These are phyloP conservation scores for Raffaelea deltoideospora DNA, from an alignment of 2,329 filamentous ascomycete species.

Conservation along the genomic window DNA sequence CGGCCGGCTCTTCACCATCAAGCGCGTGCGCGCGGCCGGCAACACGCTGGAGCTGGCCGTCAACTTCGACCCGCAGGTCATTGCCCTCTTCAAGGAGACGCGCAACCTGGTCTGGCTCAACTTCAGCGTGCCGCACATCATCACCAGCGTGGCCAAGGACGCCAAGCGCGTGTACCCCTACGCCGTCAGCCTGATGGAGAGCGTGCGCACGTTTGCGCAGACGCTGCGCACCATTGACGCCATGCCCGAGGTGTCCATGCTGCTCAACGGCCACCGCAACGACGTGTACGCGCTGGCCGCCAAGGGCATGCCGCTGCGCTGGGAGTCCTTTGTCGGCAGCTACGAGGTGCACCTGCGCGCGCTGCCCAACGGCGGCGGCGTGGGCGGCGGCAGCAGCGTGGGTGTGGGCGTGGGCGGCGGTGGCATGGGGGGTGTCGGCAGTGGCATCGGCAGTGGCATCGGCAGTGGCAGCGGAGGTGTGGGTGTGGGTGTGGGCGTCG, in stretches of 20 bases:
- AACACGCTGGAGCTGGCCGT: conserved; percentile 79
- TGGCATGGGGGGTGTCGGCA: conserved; percentile 36
- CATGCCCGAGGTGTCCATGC: conserved; percentile 75
- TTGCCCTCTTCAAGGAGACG: conserved; percentile 96
- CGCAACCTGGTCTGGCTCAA: conserved; percentile 91
- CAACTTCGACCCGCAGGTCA: conserved; percentile 95
- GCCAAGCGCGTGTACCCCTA: conserved; percentile 98
- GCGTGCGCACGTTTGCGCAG: conserved; percentile 83
- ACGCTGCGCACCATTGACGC: conserved; percentile 70
- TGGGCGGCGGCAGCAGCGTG: neutral
- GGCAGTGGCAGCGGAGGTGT: neutral
- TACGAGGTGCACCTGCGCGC: conserved; percentile 79
- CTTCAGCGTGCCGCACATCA: conserved; percentile 83
- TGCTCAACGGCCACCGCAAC: conserved; percentile 83
- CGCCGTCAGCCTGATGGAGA: conserved; percentile 96
- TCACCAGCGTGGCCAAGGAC: conserved; percentile 93
- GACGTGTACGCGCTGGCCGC: conserved; percentile 71
- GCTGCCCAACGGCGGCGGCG: conserved; percentile 32
- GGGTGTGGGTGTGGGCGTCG: neutral
- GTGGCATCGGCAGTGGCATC: conserved; percentile 23
- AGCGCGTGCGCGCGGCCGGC: conserved; percentile 75
- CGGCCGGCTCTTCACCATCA: conserved; percentile 81
- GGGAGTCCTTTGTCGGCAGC: conserved; percentile 96
- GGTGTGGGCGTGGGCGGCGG: neutral
- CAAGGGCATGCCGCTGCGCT: conserved; percentile 80